Base-by-base conservation (phyloP, 2,329 filamentous ascomycete species). In the Lasiodiplodia gonubiensis region DNA sequence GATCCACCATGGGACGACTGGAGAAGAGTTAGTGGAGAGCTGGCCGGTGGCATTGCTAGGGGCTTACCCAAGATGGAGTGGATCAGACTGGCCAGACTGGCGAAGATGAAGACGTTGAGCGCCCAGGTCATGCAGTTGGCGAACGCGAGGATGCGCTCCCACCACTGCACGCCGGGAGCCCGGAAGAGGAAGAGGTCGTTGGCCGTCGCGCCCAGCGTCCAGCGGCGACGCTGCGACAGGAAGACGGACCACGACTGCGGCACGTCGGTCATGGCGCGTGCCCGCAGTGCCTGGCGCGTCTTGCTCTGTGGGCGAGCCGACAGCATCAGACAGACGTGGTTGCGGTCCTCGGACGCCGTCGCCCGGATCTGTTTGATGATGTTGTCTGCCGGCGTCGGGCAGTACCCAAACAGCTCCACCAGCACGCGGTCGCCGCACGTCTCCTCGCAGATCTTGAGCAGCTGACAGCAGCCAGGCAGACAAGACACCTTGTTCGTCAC, bases 131-230 rank as follows among this genome's bases (percentile, higher is more conserved):
- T 67, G 35, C 84, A 80, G n/a, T 83, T 82, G 12, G 82, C 74
- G 52, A 83, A 67, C 39, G 82, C 81, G 66, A 83, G 80, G 27
- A 84, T 72, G 8, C 82, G 72, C 71, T 85, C 82, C 23, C 84
- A 78, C 55, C 76, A 72, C 11, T 80, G 77, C 55, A 80, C 81
- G 0, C 81, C 79, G 1, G 78, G 78, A 0, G 81, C 76, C 64
- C 81, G 79, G n/a, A 84, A 77, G 75, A 85, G 80, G 72, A 84
- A 79, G 30, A 85, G 79, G 71, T 85, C 83, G 69, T 84, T 85
- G 4, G 80, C 80, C 33, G 82, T 83, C 42, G 81, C 82, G 0
- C 82, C 83, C 11, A 85, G 71, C 0, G 83, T 81, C 82, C 83
- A 84, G 0, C 83, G 79, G 72, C 83, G 82, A 6, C 83, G 78